Evolutionary conservation across 2,329 filamentous ascomycete genomes (phyloP).

Genomic region (Hypoxylon sp.): DNA sequence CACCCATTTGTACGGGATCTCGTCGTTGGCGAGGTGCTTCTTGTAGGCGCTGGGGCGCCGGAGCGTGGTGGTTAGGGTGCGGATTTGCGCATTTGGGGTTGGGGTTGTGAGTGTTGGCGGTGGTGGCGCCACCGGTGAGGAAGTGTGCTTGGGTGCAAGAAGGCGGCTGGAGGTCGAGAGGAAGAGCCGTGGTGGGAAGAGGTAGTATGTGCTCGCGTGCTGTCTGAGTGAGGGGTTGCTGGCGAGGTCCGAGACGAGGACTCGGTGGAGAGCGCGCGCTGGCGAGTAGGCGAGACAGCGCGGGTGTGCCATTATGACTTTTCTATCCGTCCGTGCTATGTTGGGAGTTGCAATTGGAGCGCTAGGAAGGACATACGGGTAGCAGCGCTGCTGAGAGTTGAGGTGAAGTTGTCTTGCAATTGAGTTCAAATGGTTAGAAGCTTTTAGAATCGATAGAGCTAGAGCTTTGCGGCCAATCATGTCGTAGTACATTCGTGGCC

Average conservation of each 20-base stretch:
- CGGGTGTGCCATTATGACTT: conserved; percentile 47
- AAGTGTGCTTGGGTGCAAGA: neutral
- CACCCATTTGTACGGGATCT: conserved; percentile 60
- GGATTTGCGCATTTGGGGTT: conserved; percentile 6
- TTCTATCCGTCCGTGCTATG: neutral
- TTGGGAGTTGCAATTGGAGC: neutral
- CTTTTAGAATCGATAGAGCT: conserved; percentile 21
- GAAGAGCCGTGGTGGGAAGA: conserved; percentile 40
- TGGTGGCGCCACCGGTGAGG: neutral
- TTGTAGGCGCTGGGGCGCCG: conserved; percentile 20
- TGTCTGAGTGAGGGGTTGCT: conserved; percentile 17
- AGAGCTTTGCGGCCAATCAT: conserved; percentile 43
- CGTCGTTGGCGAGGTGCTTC: conserved; percentile 60
- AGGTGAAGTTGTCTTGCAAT: conserved; percentile 14
- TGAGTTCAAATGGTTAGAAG: conserved; percentile 1
- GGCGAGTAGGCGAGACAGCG: conserved; percentile 47
- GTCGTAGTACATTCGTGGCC: neutral
- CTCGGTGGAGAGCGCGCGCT: conserved; percentile 50
- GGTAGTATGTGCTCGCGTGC: conserved; percentile 30
- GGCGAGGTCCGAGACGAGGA: conserved; percentile 48
- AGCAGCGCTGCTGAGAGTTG: neutral
- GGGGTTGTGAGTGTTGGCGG: neutral
- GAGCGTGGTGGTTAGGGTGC: conserved; percentile 26
- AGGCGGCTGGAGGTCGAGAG: conserved; percentile 31
- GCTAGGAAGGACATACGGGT: neutral